These are phyloP conservation scores for Moniliophthora roreri DNA, from an alignment of 1,284 basidiomycete species.

Conservation along the genomic window DNA sequence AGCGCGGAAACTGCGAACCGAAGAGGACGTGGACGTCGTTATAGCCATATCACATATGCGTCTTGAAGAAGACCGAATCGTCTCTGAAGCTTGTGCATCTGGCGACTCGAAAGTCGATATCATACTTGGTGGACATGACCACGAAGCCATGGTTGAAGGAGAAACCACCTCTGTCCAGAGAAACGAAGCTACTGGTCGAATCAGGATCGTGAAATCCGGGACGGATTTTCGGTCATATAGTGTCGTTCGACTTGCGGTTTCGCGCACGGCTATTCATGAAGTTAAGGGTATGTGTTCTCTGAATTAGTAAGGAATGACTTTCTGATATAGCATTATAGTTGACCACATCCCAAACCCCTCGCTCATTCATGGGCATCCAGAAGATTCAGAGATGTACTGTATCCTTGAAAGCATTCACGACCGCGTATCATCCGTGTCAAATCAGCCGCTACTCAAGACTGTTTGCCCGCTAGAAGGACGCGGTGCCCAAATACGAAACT, in stretches of 20 bases:
- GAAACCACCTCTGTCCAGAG: background rate
- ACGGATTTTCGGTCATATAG: slow-evolving; percentile 12
- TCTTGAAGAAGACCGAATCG: slow-evolving; percentile 11
- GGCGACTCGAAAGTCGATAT: slow-evolving; percentile 3
- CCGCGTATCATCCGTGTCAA: slow-evolving; percentile 5
- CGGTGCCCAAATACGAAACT: background rate
- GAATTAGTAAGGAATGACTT: no score
- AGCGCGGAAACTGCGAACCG: slow-evolving; percentile 1
- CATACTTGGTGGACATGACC: slow-evolving; percentile 11
- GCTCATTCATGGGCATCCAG: background rate
- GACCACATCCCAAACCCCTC: background rate
- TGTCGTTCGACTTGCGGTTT: background rate
- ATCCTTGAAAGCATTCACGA: slow-evolving; percentile 7
- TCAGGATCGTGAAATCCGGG: slow-evolving; percentile 12
- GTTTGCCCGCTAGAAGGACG: slow-evolving; percentile 11
- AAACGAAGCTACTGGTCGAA: background rate
- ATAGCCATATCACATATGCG: slow-evolving; percentile 17
- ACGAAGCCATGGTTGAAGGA: slow-evolving; percentile 11
- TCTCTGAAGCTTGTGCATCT: background rate
- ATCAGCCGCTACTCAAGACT: slow-evolving; percentile 7
- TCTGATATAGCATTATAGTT: no score
- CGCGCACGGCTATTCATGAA: no score
- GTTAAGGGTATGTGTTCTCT: background rate
- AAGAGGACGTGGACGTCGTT: slow-evolving; percentile 12
- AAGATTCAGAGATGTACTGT: slow-evolving; percentile 2